Evolutionary conservation across 805 yeast species (phyloP).

Genomic region (Saccharomycopsis lassenensis): DNA sequence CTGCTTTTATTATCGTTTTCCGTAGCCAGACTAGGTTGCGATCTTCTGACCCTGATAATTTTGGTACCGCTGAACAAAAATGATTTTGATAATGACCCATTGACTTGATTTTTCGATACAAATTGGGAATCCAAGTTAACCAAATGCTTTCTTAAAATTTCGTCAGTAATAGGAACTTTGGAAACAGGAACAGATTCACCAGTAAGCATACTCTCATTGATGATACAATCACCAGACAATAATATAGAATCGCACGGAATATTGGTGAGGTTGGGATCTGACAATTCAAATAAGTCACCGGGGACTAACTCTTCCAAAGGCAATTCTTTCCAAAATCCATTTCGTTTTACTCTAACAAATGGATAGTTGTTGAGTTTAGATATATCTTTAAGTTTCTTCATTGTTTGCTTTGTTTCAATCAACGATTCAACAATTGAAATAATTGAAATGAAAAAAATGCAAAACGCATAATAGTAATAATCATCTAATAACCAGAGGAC

Average conservation of each 20-base stretch:
- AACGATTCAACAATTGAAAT: slow-evolving; percentile 72
- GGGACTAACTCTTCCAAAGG: slow-evolving; percentile 78
- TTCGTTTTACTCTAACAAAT: slow-evolving; percentile 80
- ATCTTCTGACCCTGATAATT: slow-evolving; percentile 68
- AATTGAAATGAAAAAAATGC: slow-evolving; percentile 80
- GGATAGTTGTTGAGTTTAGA: slow-evolving; percentile 30
- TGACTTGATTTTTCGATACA: slow-evolving; percentile 35
- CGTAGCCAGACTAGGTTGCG: slow-evolving; percentile 31
- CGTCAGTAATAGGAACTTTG: slow-evolving; percentile 56
- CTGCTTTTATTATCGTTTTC: slow-evolving; percentile 4
- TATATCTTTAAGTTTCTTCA: slow-evolving; percentile 60
- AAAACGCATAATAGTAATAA: slow-evolving; percentile 86
- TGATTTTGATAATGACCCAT: slow-evolving; percentile 59
- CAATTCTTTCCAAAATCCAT: slow-evolving; percentile 83
- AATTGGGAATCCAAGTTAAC: slow-evolving; percentile 34
- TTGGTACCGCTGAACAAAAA: slow-evolving; percentile 84
- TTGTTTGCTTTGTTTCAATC: slow-evolving; percentile 72
- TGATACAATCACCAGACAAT: slow-evolving; percentile 85
- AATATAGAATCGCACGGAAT: slow-evolving; percentile 88
- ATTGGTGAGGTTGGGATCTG: slow-evolving; percentile 63
- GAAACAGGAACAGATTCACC: slow-evolving; percentile 98
- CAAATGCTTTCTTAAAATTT: slow-evolving; percentile 44
- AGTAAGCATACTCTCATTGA: slow-evolving; percentile 96
- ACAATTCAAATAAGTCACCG: slow-evolving; percentile 88
- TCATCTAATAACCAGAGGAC: slow-evolving; percentile 86